Evolutionary conservation across 2,329 filamentous ascomycete species (phyloP).

Genomic region (Xylaria sp.): DNA sequence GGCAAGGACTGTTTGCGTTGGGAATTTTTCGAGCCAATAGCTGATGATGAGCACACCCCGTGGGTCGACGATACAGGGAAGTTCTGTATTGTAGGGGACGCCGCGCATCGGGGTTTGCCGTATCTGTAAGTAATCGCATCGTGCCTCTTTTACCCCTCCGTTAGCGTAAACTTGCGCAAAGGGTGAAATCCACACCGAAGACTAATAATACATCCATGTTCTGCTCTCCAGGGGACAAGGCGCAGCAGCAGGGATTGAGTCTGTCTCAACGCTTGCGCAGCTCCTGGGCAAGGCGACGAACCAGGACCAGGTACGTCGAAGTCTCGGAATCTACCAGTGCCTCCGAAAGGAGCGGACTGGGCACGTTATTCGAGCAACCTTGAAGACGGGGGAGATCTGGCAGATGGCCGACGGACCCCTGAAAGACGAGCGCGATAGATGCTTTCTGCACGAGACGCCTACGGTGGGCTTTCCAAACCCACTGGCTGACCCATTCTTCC

Average conservation of each 20-base stretch:
- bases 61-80: constrained; percentile 28
- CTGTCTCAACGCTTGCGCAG: constrained; percentile 26
- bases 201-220: not conserved
- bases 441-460: constrained; percentile 26
- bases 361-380: constrained; percentile 27
- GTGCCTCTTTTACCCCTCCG: too few relatives aligned
- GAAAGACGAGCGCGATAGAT: constrained; percentile 29
- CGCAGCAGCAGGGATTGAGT: constrained; percentile 32
- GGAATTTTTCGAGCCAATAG: constrained; percentile 29
- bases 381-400: constrained; percentile 30
- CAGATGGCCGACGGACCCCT: constrained; percentile 32
- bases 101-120: constrained; percentile 29
- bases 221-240: constrained; percentile 27
- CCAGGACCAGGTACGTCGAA: constrained; percentile 6
- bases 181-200: not conserved
- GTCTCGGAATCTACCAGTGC: constrained; percentile 27
- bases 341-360: constrained; percentile 31
- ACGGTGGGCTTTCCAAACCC: constrained; percentile 32
- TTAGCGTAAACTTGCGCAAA: too few relatives aligned
- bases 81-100: constrained; percentile 32
- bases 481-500: constrained; percentile 33
- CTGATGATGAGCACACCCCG: constrained; percentile 23
- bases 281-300: constrained; percentile 24
- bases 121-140: constrained; percentile 29
- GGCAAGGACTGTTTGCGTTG: constrained; percentile 22